phyloP scores from a whole-genome alignment of 495 filamentous ascomycete species.

The Penicillium canariense region DNA sequence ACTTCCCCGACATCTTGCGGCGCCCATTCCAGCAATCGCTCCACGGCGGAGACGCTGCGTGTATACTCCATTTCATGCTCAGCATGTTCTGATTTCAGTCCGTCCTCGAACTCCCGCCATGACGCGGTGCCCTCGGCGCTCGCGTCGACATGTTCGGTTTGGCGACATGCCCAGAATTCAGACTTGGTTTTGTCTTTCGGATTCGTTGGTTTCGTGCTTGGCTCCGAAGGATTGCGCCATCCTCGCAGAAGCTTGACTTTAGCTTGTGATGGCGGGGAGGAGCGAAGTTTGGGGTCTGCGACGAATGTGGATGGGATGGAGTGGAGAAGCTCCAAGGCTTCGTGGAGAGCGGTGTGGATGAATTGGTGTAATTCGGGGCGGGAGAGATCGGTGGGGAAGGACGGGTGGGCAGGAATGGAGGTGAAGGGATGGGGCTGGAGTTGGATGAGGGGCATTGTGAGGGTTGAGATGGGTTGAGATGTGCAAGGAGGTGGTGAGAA shows the following conservation, averaged over 20 bases:
- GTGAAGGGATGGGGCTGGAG: constrained; percentile 31
- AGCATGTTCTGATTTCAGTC: constrained; percentile 60
- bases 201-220: constrained; percentile 27
- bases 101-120: constrained; percentile 62
- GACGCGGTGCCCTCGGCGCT: constrained; percentile 56
- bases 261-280: constrained; percentile 37
- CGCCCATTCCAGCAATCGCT: constrained; percentile 52
- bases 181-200: constrained; percentile 33
- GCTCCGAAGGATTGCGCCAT: constrained; percentile 32
- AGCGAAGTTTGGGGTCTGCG: constrained; percentile 32
- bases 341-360: constrained; percentile 41
- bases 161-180: constrained; percentile 69
- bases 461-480: background rate
- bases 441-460: constrained; percentile 28
- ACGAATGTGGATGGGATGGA: constrained; percentile 32
- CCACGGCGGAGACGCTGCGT: constrained; percentile 58
- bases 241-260: constrained; percentile 18
- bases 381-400: constrained; percentile 14
- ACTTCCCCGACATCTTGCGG: constrained; percentile 30
- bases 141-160: constrained; percentile 58
- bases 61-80: constrained; percentile 71
- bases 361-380: constrained; percentile 23
- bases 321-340: constrained; percentile 56
- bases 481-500: background rate
- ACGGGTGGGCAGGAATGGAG: constrained; percentile 31